Conservation (phyloP, 208 protist genomes). For the Acanthamoeba lenticulata region DNA sequence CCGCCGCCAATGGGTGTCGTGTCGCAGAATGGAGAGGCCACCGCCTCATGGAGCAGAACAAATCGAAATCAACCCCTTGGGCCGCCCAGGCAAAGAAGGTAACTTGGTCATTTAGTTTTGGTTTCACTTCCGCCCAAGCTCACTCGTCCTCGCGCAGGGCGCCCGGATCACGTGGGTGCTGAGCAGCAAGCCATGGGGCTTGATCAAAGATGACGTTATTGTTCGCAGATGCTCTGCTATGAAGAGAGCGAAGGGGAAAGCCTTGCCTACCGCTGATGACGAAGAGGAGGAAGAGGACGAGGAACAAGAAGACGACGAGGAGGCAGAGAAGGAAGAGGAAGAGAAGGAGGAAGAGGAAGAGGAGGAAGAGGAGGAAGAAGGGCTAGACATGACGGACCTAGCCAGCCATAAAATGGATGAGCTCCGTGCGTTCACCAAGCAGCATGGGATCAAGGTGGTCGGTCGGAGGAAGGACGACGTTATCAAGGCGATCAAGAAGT, state of each 20-base stretch:
- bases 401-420: not conserved
- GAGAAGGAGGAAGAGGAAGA: not conserved
- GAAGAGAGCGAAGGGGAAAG: not conserved
- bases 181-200: not conserved
- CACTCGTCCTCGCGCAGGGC: not conserved
- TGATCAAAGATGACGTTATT: not conserved
- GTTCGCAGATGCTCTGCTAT: not conserved
- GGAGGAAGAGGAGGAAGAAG: not conserved
- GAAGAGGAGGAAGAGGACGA: not conserved
- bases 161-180: not conserved
- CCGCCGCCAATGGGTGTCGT: not conserved
- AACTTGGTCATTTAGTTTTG: not conserved
- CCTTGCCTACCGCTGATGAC: not conserved
- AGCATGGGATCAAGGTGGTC: not conserved
- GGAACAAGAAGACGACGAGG: not conserved
- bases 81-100: not conserved
- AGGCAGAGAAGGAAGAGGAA: not conserved
- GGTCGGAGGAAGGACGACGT: slow-evolving; percentile 11
- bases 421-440: not conserved
- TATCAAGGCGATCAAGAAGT: not conserved
- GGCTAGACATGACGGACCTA: not conserved
- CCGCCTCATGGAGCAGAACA: slow-evolving; percentile 30
- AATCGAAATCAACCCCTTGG: not conserved
- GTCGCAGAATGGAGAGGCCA: not conserved
- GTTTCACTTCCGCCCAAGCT: not conserved